Base-by-base conservation (phyloP, 2,329 filamentous ascomycete genomes). In the Xylariales sp. region DNA sequence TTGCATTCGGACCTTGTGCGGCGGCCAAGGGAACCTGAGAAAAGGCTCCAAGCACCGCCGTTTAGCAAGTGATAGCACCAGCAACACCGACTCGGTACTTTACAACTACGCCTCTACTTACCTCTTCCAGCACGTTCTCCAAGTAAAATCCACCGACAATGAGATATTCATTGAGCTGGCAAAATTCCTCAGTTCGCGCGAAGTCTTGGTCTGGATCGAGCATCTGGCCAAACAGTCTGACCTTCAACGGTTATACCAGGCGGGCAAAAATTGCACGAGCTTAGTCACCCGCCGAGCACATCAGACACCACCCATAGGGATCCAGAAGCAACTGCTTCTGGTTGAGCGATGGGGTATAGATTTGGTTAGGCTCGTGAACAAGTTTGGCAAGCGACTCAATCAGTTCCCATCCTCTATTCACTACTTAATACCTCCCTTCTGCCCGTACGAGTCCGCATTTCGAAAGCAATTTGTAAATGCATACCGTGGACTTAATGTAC, bases 371-470 rank as follows among this genome's bases (percentile, higher is more conserved):
- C 61, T 77, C 7, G 72, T 74, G 3, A 70, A 69, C 3, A 72
- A 73, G 18, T 76, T 77, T n/a, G 65, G 68, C 7, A 55, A 57
- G 3, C 57, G 57, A 50, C 60, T 74, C 2, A 62, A 36, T 8
- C 49, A 52, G 1, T 65, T 30, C 8, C 75, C 75, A 0, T 53
- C 62, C 3, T 65, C 69, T 1, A 76, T 76, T n/a, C 69, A 74
- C 32, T 65, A 72, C 16, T 67, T 70, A 1, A 76, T 77, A 6
- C 71, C 73, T 4, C 71, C 74, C 0, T 75, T 77, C 32, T 77
- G 75, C 30, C 75, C 75, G 0, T 50, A 59, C 1, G 62, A 67
- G n/a, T 76, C 75, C 1, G 68, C 65, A 1, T 60, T 76, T 9
- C 56, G 69, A 9, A 68, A 69, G 18, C 68, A 73, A 18, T 76